phyloP scores from a whole-genome alignment of 768 basidiomycete genomes.

The Auriscalpium vulgare region DNA sequence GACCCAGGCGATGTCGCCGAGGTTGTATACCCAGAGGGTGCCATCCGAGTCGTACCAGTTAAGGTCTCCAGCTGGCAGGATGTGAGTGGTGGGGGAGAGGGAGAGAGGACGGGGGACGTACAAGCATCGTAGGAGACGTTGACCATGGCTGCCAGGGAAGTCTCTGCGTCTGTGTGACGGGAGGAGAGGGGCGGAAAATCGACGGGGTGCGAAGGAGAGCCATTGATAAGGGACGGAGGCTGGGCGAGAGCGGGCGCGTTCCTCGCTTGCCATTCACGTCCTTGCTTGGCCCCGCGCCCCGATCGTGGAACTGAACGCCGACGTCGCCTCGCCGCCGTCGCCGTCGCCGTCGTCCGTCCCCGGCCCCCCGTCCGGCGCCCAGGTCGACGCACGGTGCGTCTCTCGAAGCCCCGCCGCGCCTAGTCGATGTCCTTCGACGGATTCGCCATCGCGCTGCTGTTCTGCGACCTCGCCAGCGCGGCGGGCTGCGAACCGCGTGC shows the following conservation, averaged over 20 bases:
- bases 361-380: not conserved
- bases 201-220: not conserved
- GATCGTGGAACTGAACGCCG: not conserved
- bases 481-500: too few species aligned
- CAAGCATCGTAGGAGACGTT: slow-evolving; percentile 22
- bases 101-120: not conserved
- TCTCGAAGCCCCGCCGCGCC: too few species aligned
- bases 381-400: too few species aligned
- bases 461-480: too few species aligned
- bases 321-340: not conserved
- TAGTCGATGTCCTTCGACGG: too few species aligned
- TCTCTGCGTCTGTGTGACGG: not conserved
- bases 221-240: slow-evolving; percentile 1
- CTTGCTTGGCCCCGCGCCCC: not conserved
- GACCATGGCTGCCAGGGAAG: slow-evolving; percentile 14
- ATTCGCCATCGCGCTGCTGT: too few species aligned
- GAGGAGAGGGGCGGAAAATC: not conserved
- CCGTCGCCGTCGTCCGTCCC: not conserved
- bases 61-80: slow-evolving; percentile 31
- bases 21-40: slow-evolving; percentile 35
- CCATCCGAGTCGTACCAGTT: slow-evolving; percentile 20
- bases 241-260: not conserved
- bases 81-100: not conserved
- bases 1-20: slow-evolving; percentile 66
- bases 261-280: not conserved